Evolutionary conservation across 2,329 filamentous ascomycete genomes (phyloP), one percentile per base, ranked within the genome.

Genomic region (Diaporthe sp.): DNA sequence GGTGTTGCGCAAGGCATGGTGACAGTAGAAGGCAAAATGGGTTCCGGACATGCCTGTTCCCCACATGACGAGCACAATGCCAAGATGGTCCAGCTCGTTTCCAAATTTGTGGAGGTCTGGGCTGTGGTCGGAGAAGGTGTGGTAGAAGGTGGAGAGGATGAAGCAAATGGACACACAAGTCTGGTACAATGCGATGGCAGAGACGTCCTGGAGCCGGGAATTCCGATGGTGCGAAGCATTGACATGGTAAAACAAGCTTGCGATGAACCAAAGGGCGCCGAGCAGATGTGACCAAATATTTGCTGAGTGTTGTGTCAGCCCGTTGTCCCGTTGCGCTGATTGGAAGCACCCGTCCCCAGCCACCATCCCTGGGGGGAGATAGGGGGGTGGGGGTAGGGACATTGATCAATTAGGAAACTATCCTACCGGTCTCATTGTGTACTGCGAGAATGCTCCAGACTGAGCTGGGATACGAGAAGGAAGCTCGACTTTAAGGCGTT

Each of bases 31-130:
- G 19, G 62, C 28, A 22, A 51, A 51, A 9, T 67, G 19, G 1
- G 62, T 39, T 19, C 62, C 31, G 4, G 62, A 51, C 12, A 68
- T 28, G 12, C 62, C 44, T 10, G 62, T 68, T 1, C 62, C 44
- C 62, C 44, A 68, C 44, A 51, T 68, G 2, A 67, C 61, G 19
- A 67, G 61, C 4, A 51, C 44, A 13, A 68, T 51, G 44, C 62
- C 62, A 2, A 68, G 62, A 8, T 68, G 62, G 4, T 51, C 62
- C 6, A 37, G 62, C 44, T 68, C 62, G 28, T 67, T 67, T 9
- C 42, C 61, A 13, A 51, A 37, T 3, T 12, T 68, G 31, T 68
- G 44, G 17, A 68, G 3, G 42, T 1, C 44, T 3, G 44, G 62
- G 22, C 62, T 51, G 62, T 68, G 44, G 10, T 51, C 62, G 12